Evolutionary conservation across 768 basidiomycete species (phyloP), one percentile per base, ranked within the genome.

Genomic region (Coprinopsis sp.): DNA sequence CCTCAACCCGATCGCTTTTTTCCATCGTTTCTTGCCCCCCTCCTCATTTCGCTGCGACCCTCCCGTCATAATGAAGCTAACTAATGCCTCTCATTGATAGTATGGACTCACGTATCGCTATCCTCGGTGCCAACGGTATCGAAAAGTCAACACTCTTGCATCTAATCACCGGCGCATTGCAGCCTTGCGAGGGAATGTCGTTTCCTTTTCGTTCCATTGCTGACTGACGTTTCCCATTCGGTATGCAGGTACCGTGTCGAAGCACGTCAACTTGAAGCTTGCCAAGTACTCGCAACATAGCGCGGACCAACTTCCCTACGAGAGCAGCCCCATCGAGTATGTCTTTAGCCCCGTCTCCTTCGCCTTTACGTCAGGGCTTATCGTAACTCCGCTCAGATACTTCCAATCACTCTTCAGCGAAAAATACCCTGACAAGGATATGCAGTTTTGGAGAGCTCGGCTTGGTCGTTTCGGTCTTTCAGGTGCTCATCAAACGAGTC

Each of bases 231-330:
- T n/a, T n/a, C n/a, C n/a, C n/a, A n/a, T n/a, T n/a, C n/a, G n/a
- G n/a, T n/a, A n/a, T n/a, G n/a, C n/a, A 63, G 96, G 96, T 41
- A 91, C 90, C 30, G 64, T 99, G 55, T 88, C 87, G 40, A 91
- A 91, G 59, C 96, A 99, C 64, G 73, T 85, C 34, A 76, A 74
- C 16, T 79, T 99, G 57, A 99, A 99, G 67, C 81, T 99, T 49
- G 90, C 93, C 54, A 99, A 98, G 68, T 99, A 99, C 76, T 92
- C 89, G 4, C 96, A 99, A 71, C 96, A 99, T 73, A 91, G 87
- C 44, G 94, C 96, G 23, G 96, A 99, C 67, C 96, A 99, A 66
- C 81, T 99, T 8, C 96, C 96, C 21, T 99, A 96, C 66, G 84
- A 94, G 52, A 78, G 78, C 62, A 73, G 81, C 22, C 94, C 96